phyloP scores from a whole-genome alignment of 1,139 yeast species.

The Eremothecium sinecaudum region DNA sequence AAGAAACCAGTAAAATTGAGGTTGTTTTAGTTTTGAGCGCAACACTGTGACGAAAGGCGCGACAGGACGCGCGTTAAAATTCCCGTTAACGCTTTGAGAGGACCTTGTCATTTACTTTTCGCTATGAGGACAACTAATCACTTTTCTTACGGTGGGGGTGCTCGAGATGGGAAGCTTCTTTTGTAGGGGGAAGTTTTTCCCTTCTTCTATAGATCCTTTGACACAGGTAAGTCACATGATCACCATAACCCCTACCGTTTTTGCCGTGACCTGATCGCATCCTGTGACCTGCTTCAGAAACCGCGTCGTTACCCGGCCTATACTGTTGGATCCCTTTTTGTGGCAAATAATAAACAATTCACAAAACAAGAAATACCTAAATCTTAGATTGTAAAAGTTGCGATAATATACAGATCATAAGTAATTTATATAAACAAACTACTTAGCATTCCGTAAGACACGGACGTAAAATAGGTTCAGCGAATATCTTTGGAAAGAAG shows the following conservation, averaged over 20 bases:
- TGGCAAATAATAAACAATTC: conserved; percentile 5
- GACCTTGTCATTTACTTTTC: background rate
- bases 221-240: too few species aligned
- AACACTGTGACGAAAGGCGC: conserved; percentile 20
- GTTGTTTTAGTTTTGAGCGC: conserved; percentile 24
- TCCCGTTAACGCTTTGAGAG: background rate
- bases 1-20: conserved; percentile 30
- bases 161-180: too few species aligned
- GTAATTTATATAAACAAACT: background rate
- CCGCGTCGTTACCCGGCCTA: conserved; percentile 6
- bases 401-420: conserved; percentile 4
- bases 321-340: conserved; percentile 2
- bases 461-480: background rate
- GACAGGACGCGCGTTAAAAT: conserved; percentile 10
- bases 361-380: conserved; percentile 3
- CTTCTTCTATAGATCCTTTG: too few species aligned
- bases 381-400: conserved; percentile 1
- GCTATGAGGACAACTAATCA: too few species aligned
- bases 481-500: conserved; percentile 1
- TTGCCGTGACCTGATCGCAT: too few species aligned
- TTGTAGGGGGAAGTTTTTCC: too few species aligned
- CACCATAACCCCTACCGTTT: too few species aligned
- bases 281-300: too few species aligned
- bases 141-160: too few species aligned
- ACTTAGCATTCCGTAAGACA: background rate